Conservation (phyloP, 2,329 filamentous ascomycete species). For the Phyllosticta paracitricarpa region DNA sequence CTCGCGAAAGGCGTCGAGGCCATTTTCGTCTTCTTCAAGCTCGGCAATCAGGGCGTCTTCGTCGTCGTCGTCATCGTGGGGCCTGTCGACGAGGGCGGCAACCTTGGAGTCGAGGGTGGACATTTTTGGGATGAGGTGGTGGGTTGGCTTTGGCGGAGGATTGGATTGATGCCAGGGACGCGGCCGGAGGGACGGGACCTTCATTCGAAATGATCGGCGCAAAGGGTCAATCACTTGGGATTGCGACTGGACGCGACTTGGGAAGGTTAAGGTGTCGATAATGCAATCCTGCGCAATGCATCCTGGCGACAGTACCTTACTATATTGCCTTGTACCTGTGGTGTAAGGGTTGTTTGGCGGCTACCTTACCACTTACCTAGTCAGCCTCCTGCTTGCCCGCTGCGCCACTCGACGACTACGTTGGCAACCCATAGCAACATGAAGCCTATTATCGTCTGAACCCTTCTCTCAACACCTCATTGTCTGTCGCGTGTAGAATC, state of each 20-base stretch:
- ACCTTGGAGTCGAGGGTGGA: constrained; percentile 40
- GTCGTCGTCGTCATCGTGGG: constrained; percentile 41
- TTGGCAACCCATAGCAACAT: background rate
- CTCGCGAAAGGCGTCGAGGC: constrained; percentile 45
- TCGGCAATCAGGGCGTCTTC: constrained; percentile 52
- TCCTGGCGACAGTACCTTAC: background rate
- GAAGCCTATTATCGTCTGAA: too few species aligned
- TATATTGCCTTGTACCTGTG: background rate
- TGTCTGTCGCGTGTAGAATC: background rate
- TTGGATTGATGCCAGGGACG: background rate
- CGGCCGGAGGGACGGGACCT: background rate
- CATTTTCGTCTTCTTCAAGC: constrained; percentile 42
- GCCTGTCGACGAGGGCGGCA: constrained; percentile 38
- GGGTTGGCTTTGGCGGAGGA: background rate
- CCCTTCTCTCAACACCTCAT: background rate
- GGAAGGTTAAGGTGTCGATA: background rate
- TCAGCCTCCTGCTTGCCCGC: background rate
- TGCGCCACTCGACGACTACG: background rate
- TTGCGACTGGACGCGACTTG: background rate
- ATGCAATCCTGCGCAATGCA: background rate
- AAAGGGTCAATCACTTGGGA: background rate
- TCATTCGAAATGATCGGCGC: background rate
- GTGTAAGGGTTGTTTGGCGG: background rate
- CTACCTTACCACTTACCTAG: too few species aligned
- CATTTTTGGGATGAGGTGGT: background rate